Evolutionary conservation across 116 monocot species (phyloP).

Genomic region (Iris pallida): DNA sequence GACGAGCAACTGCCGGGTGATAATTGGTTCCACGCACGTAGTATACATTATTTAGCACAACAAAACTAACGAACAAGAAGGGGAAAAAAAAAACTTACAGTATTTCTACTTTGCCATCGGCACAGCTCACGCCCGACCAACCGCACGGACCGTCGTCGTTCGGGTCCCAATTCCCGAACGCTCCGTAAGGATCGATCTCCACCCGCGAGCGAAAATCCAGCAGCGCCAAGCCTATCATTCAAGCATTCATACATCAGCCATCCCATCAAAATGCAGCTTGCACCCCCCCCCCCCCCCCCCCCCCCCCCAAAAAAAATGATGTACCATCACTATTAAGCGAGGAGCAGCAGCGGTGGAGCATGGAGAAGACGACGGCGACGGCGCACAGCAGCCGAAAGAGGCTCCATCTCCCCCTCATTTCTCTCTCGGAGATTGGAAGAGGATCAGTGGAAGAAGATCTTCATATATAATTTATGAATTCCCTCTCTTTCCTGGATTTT

Average conservation of each 20-base stretch:
- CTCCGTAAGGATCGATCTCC: slow-evolving; percentile 57
- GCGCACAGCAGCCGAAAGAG: neutral
- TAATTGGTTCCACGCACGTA: too few species aligned
- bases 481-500: too few species aligned
- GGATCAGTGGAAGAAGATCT: too few species aligned
- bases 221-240: slow-evolving; percentile 46
- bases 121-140: slow-evolving; percentile 67
- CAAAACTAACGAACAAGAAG: too few species aligned
- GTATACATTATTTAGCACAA: too few species aligned
- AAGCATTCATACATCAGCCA: neutral
- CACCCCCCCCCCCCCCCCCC: too few species aligned
- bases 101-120: slow-evolving; percentile 58
- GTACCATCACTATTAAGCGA: slow-evolving; percentile 21
- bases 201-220: slow-evolving; percentile 60
- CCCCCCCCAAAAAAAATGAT: too few species aligned
- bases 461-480: too few species aligned
- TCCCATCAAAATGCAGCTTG: neutral
- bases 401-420: slow-evolving; percentile 17
- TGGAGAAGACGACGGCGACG: neutral
- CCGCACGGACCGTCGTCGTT: slow-evolving; percentile 51
- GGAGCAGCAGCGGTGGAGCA: slow-evolving; percentile 10
- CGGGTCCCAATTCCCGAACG: slow-evolving; percentile 51
- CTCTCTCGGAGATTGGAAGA: neutral
- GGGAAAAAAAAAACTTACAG: slow-evolving; percentile 44
- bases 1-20: too few species aligned